Evolutionary conservation across 2,329 filamentous ascomycete species (phyloP), one percentile per base, ranked within the genome.

Genomic region (Microdochium nivale): DNA sequence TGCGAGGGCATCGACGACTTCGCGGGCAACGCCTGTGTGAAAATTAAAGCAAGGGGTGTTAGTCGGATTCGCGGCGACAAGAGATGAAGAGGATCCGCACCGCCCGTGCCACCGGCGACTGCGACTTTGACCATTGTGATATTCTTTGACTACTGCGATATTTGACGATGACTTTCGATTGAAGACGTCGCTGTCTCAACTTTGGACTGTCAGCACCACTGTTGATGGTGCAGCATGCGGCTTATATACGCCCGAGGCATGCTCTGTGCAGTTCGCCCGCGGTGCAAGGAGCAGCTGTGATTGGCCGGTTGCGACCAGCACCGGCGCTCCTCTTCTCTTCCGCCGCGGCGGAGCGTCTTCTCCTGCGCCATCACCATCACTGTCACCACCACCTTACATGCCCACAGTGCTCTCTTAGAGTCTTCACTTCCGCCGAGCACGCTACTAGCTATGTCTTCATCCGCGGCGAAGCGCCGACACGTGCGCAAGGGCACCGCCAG

Each of bases 401-500:
- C n/a, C n/a, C n/a, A n/a, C n/a, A n/a, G n/a, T n/a, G n/a, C n/a
- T n/a, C n/a, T n/a, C n/a, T n/a, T n/a, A n/a, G n/a, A n/a, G n/a
- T n/a, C n/a, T n/a, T n/a, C n/a, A n/a, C n/a, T n/a, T n/a, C n/a
- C n/a, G n/a, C n/a, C n/a, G n/a, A 11, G 27, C 27, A 30, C 27
- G 23, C 40, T 19, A 19, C 40, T 7, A 44, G 13, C 35, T 14
- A 40, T 40, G 35, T 4, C 35, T 7, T 50, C 33, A 47, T 32
- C 49, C 40, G 35, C 9, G 30, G 40, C 54, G 19, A 71, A 67
- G 56, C 65, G 66, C 50, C 61, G 68, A 35, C 77, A 71, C 53
- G 24, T 78, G 23, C 73, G 77, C 23, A 81, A 79, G 50, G 79
- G 79, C n/a, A 81, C 79, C 0, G 68, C 65, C 25, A 80, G 76